Evolutionary conservation across 139 green algal genomes (phyloP).

Genomic region (Tetradesmus lagerheimii): DNA sequence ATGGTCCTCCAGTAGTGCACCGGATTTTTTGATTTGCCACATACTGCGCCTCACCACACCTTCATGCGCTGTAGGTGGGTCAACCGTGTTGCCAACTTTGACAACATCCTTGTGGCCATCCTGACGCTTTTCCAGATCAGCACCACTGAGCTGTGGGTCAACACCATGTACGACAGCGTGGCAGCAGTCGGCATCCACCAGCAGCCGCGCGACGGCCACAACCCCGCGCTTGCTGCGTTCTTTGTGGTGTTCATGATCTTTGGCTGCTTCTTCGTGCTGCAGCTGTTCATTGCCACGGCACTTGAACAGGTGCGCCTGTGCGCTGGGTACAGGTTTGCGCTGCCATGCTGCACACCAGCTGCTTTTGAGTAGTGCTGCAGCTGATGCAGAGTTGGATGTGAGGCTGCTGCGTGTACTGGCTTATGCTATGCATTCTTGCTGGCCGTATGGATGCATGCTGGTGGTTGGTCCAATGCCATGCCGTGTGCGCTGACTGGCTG

Average conservation of each 20-base stretch:
- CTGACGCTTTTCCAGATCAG: conserved; percentile 72
- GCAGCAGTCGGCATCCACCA: conserved; percentile 63
- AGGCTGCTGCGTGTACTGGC: too few species aligned
- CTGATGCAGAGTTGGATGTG: too few species aligned
- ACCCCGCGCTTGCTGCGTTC: conserved; percentile 63
- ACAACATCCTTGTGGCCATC: conserved; percentile 69
- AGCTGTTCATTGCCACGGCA: conserved; percentile 51
- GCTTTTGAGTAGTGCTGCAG: too few species aligned
- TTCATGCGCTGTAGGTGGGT: conserved; percentile 46
- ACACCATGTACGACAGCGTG: conserved; percentile 71
- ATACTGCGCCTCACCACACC: not conserved
- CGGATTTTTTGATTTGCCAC: too few species aligned
- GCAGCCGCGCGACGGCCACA: conserved; percentile 67
- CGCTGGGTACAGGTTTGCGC: too few species aligned
- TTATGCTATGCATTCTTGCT: too few species aligned
- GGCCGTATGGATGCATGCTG: too few species aligned
- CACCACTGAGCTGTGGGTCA: conserved; percentile 71
- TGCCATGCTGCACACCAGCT: too few species aligned
- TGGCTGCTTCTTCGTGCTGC: conserved; percentile 44
- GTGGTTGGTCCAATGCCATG: not conserved
- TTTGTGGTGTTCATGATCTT: conserved; percentile 78
- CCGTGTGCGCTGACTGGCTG: not conserved
- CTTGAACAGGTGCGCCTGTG: conserved; percentile 58
- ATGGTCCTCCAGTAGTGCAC: too few species aligned
- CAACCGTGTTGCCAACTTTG: conserved; percentile 71